Conservation (phyloP, 2,329 filamentous ascomycete genomes). For the Cladosporium colombiae region DNA sequence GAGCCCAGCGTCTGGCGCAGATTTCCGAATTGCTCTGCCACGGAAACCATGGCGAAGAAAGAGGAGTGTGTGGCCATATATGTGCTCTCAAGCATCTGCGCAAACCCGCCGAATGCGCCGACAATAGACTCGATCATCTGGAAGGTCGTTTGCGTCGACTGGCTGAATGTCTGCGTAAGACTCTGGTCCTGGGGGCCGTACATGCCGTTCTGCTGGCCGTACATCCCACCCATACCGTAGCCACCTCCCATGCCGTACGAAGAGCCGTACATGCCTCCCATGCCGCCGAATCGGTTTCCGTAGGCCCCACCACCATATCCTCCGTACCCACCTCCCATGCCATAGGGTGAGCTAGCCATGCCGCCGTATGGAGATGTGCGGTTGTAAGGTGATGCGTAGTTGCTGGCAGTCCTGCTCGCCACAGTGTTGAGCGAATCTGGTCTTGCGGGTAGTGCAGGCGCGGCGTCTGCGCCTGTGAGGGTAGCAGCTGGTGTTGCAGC, state of each 20-base stretch:
- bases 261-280: conserved; percentile 37
- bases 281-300: conserved; percentile 27
- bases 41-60: conserved; percentile 98
- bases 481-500: conserved; percentile 45
- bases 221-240: conserved; percentile 41
- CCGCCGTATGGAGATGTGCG: conserved; percentile 43
- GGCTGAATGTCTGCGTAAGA: conserved; percentile 90
- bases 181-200: conserved; percentile 77
- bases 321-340: conserved; percentile 48
- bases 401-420: conserved; percentile 84
- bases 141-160: conserved; percentile 94
- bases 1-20: conserved; percentile 91
- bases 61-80: conserved; percentile 99
- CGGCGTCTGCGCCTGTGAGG: conserved; percentile 41
- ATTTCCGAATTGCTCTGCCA: conserved; percentile 95
- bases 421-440: conserved; percentile 75
- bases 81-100: conserved; percentile 98
- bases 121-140: conserved; percentile 98
- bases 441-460: conserved; percentile 76
- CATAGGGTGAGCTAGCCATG: conserved; percentile 50
- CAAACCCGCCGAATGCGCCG: conserved; percentile 93
- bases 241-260: conserved; percentile 35
- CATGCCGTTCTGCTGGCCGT: conserved; percentile 51
- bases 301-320: conserved; percentile 22
- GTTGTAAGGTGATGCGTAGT: conserved; percentile 61